Base-by-base conservation (phyloP, 345 rosid species). In the Litchi chinensis region DNA sequence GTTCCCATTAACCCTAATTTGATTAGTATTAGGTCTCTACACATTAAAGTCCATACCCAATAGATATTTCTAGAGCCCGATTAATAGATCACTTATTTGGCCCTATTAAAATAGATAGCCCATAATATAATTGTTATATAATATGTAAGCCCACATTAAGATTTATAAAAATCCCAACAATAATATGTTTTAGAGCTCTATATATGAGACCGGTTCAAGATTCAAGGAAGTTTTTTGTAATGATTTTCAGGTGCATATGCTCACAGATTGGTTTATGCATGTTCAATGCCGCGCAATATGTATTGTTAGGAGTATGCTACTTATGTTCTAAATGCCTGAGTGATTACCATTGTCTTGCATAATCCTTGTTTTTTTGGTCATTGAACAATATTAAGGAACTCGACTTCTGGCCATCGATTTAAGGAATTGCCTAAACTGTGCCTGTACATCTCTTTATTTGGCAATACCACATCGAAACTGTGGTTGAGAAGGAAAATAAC, bases 231-330 rank as follows among this genome's bases (percentile, higher is more conserved):
- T 66, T 41, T 69, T 37, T n/a, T 48, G 37, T 26, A 32, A 43
- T 56, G 62, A 52, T 71, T 32, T 79, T 77, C 87, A 91, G 96
- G 87, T 89, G 40, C 76, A 79, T 90, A 65, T 93, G 96, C 79
- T 69, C 87, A n/a, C 90, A 89, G 80, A 79, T 93, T 43, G 92
- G 94, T 76, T 74, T 92, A 70, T 93, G 95, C 80, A 13, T 80
- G 65, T 82, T 85, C 63, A 81, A 70, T 16, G 80, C 81, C 18
- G 62, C 80, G 1, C 70, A 48, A 66, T 79, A 18, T 46, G 78
- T 39, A 5, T 86, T 87, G 92, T 91, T 44, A 83, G 83, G 32
- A 80, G 62, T 52, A 18, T 75, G 9, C 59, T 18, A 0, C 63
- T 63, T n/a, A 22, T 57, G 46, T 71, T 82, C 2, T 28, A 28